Evolutionary conservation across 2,329 filamentous ascomycete species (phyloP), one percentile per base, ranked within the genome.

Genomic region (Stachybotrys chartarum): DNA sequence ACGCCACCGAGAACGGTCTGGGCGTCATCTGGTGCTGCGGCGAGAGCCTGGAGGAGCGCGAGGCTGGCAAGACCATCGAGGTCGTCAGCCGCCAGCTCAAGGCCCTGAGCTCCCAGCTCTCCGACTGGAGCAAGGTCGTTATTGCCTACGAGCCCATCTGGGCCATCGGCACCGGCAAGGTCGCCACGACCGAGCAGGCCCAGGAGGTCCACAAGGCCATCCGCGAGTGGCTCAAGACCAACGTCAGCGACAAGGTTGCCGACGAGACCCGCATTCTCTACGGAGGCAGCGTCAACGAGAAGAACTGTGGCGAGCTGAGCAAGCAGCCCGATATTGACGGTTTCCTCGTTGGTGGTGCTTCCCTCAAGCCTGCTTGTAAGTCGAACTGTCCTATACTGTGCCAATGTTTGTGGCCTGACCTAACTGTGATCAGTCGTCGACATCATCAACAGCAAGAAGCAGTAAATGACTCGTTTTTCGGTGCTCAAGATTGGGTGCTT

Each of bases 111-210:
- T 75, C 78, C 66, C 80, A 88, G 79, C 78, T 90, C 70, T 78
- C 84, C 66, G 90, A 96, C 78, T 99, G 94, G 94, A 83, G 80
- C 69, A 94, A 94, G 80, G 84, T 99, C 62, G 94, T 99, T 72
- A 83, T 99, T 68, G 94, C 94, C 69, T 99, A 99, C 77, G 94
- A 99, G 84, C 94, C 94, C 69, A 95, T 99, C 81, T 99, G 94
- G 93, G 91, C 85, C 72, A 88, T 86, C 65, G 93, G 93, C 65
- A 97, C 94, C 63, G 94, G 94, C 75, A 95, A 94, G 80, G 91
- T 95, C 63, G 91, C 91, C 65, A 88, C 86, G 60, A 91, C 86
- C 58, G 81, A 91, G 77, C 91, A 96, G 82, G 91, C 91, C 56
- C 91, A 96, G 80, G 91, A 96, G 74, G 91, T 94, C 58, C 91